Evolutionary conservation across 306 rosid species (phyloP).

Genomic region (Lablab purpureus): DNA sequence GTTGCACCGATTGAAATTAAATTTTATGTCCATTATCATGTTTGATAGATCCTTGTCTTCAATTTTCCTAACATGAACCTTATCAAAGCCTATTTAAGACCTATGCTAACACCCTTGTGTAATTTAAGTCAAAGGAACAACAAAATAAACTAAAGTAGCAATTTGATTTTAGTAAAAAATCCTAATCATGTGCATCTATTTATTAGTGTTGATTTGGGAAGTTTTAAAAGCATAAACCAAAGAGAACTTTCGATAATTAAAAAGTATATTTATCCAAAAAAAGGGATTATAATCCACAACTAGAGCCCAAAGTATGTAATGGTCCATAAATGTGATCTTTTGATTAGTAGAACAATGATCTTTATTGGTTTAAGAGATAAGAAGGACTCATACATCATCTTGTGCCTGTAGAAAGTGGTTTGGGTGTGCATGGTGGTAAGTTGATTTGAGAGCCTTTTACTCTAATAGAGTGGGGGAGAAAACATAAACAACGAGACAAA

Average conservation of each 20-base stretch:
- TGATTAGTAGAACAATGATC: background rate
- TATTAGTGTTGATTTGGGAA: constrained; percentile 1
- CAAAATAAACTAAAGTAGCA: background rate
- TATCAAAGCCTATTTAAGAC: too few relatives aligned
- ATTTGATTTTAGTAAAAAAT: constrained; percentile 1
- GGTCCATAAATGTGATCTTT: background rate
- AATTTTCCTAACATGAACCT: too few relatives aligned
- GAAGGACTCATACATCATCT: background rate
- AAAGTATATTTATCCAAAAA: background rate
- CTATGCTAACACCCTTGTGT: too few relatives aligned
- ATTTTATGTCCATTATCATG: too few relatives aligned
- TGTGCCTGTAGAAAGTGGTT: background rate
- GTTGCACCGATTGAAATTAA: too few relatives aligned
- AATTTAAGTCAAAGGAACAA: background rate
- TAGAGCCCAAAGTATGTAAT: background rate
- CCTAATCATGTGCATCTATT: constrained; percentile 22
- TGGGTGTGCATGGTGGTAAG: background rate
- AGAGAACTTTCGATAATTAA: background rate
- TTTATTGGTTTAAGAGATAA: background rate
- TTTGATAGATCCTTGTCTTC: too few relatives aligned
- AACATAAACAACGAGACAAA: background rate
- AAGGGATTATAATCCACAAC: constrained; percentile 2
- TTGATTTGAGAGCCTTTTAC: too few relatives aligned
- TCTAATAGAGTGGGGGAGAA: background rate
- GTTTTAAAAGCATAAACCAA: constrained; percentile 14